Evolutionary conservation across 2,329 filamentous ascomycete genomes (phyloP), one percentile per base, ranked within the genome.

Genomic region (Aspergillus awamori): DNA sequence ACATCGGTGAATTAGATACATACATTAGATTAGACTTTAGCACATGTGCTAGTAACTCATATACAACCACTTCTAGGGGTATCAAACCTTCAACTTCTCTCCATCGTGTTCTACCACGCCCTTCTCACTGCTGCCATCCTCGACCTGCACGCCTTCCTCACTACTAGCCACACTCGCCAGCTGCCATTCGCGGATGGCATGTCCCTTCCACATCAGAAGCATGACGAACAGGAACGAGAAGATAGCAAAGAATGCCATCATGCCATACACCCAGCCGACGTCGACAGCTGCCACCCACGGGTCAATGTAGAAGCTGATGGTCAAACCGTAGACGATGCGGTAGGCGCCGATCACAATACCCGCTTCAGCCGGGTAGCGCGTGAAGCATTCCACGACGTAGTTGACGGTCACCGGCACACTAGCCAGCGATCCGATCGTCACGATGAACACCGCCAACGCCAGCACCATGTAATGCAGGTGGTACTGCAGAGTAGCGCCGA

Each of bases 211-310:
- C 57, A 58, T 58, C 11, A 52, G 28, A 22, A 58, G 11, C 45
- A 28, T 38, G 3, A 58, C 57, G 5, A 53, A 52, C 47, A 41
- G 17, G 6, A 59, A 60, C 2, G 58, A 45, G 10, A 69, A 65
- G 2, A 70, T 55, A 0, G 67, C 67, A 60, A 77, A 71, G 20
- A 79, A 74, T 0, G 75, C 75, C 67, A 74, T 72, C 64, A 73
- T 75, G 0, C 77, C 76, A 69, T 74, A 77, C 5, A 72, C 70
- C 77, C 77, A 79, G 8, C 69, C 70, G 10, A 74, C 65, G 2
- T 70, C 68, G 0, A 78, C 71, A 0, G 62, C 65, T 0, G 52
- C 66, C 4, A 72, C 69, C 77, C 77, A 79, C 2, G 67, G 66
- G 6, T 68, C 65, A 24, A 78, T 72, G 51, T 76, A 79, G 53